Conservation (phyloP, 768 basidiomycete genomes). For the Grammothele lineata region DNA sequence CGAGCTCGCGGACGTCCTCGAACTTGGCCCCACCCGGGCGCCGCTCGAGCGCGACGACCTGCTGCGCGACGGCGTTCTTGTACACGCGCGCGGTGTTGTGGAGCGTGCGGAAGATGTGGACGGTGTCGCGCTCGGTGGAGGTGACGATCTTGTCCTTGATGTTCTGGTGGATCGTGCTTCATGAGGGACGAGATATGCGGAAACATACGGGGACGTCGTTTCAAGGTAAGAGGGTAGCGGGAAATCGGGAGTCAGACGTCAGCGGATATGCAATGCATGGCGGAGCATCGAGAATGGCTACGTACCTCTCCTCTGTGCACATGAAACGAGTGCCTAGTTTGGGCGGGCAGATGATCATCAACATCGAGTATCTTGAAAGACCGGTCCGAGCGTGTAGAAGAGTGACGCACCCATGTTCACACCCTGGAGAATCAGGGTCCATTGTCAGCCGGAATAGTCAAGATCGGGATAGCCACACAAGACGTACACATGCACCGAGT, state of each 20-base stretch:
- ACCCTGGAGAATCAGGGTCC: slow-evolving; percentile 45
- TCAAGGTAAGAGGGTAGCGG: background rate
- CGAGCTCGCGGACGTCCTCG: slow-evolving; percentile 75
- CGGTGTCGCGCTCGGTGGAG: slow-evolving; percentile 77
- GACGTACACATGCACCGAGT: slow-evolving; percentile 72
- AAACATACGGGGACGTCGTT: background rate
- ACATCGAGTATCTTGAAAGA: background rate
- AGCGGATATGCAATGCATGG: too few relatives aligned
- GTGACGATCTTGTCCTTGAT: slow-evolving; percentile 89
- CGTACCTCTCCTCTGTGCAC: slow-evolving; percentile 80
- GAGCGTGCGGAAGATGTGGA: slow-evolving; percentile 88
- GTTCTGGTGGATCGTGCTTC: slow-evolving; percentile 77
- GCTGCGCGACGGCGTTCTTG: slow-evolving; percentile 78
- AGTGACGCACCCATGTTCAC: slow-evolving; percentile 68
- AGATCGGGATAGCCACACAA: background rate
- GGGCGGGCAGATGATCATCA: background rate
- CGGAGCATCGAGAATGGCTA: background rate
- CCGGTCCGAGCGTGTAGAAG: background rate
- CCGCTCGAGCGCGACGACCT: slow-evolving; percentile 82
- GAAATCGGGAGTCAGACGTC: too few relatives aligned
- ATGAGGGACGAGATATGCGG: background rate
- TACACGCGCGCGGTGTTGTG: slow-evolving; percentile 81
- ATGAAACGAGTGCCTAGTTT: slow-evolving; percentile 78
- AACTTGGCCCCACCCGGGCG: slow-evolving; percentile 85
- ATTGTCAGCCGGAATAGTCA: slow-evolving; percentile 9